Percentiles rank a stretch among this genome's conserved stretches.
These are phyloP conservation scores for Aspergillus hiratsukae DNA, from an alignment of 2,329 filamentous ascomycete genomes.

Conservation along the genomic window DNA sequence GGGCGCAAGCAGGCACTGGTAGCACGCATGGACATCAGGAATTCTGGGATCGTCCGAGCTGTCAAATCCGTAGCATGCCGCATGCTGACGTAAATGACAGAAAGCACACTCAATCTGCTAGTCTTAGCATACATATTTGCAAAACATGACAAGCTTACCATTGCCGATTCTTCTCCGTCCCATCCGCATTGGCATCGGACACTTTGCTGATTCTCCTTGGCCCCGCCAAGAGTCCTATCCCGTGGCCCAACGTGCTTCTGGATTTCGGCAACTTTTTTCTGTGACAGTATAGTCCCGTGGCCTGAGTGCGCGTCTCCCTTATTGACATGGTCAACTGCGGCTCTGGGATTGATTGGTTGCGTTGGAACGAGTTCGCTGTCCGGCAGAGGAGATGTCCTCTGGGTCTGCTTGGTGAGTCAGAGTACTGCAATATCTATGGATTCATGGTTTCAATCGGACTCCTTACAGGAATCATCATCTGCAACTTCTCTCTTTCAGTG, in stretches of 20 bases:
- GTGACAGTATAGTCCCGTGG: conserved; percentile 13
- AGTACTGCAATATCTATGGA: neutral
- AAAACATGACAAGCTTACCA: conserved; percentile 30
- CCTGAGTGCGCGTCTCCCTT: conserved; percentile 4
- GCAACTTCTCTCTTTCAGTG: conserved; percentile 22
- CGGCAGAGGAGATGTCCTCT: conserved; percentile 17
- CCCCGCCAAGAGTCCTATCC: neutral
- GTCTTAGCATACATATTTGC: conserved; percentile 7
- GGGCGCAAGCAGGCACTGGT: conserved; percentile 39
- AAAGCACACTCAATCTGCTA: conserved; percentile 41
- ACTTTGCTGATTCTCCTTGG: neutral
- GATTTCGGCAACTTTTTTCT: conserved; percentile 16
- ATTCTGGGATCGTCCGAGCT: conserved; percentile 34
- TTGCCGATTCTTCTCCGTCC: conserved; percentile 35
- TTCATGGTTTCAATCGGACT: neutral
- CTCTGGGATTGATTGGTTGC: conserved; percentile 15
- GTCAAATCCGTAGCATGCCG: conserved; percentile 44
- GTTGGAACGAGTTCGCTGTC: conserved; percentile 27
- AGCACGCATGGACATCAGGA: conserved; percentile 43
- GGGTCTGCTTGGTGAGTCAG: conserved; percentile 10
- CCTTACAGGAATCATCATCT: conserved; percentile 28
- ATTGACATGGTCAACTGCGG: conserved; percentile 1
- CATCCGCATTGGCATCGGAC: conserved; percentile 42
- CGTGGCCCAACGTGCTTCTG: conserved; percentile 4
- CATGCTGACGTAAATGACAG: conserved; percentile 45